phyloP scores from a whole-genome alignment of 2,329 filamentous ascomycete species.

The Sporothrix dimorphospora region DNA sequence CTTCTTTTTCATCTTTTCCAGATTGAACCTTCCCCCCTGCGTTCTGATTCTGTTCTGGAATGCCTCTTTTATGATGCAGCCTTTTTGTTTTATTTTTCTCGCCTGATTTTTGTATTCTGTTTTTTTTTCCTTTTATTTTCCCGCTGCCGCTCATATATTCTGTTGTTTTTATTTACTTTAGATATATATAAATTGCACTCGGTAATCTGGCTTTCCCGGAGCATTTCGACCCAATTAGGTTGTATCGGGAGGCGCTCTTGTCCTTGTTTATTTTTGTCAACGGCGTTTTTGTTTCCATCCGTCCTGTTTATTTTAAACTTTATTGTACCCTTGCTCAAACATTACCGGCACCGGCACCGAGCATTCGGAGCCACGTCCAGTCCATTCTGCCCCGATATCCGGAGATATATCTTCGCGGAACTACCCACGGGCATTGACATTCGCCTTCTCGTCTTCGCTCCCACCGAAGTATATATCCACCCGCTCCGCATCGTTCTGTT shows the following conservation, averaged over 20 bases:
- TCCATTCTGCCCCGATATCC: background rate
- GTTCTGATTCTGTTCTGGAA: background rate
- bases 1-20: background rate
- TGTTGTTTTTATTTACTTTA: background rate
- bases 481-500: background rate
- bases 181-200: background rate
- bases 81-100: background rate
- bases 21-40: background rate
- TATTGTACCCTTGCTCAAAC: background rate
- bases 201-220: background rate
- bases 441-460: too few species aligned
- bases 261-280: background rate
- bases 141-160: background rate
- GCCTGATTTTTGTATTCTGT: background rate
- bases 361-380: background rate
- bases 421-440: background rate
- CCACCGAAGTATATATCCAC: background rate
- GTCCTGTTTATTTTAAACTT: background rate
- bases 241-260: background rate
- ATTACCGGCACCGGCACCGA: background rate
- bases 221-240: constrained; percentile 4
- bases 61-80: background rate
- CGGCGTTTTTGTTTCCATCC: background rate
- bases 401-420: background rate
- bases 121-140: background rate